These are phyloP conservation scores for Sphagnum contortum DNA, from an alignment of 225 moss, liverwort and hornwort species.

Conservation along the genomic window DNA sequence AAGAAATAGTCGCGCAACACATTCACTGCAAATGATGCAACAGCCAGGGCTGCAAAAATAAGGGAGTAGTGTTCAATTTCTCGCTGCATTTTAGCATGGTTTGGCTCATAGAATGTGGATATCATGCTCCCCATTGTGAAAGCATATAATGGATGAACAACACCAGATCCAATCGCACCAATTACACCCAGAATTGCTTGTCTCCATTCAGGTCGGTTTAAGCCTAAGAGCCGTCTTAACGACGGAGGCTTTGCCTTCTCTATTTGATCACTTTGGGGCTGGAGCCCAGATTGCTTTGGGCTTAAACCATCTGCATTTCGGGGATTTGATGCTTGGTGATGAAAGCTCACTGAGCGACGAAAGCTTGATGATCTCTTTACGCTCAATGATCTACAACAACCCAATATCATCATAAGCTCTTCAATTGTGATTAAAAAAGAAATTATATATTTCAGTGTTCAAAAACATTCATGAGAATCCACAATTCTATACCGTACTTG, in stretches of 20 bases:
- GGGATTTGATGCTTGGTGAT: constrained; percentile 4
- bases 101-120: constrained; percentile 20
- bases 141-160: constrained; percentile 30
- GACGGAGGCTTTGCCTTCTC: constrained; percentile 22
- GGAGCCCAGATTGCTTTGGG: constrained; percentile 5
- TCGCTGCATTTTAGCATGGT: constrained; percentile 23
- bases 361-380: constrained; percentile 15
- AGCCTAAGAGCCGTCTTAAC: constrained; percentile 22
- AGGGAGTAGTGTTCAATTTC: constrained; percentile 20
- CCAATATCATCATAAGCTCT: too few relatives aligned
- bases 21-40: constrained; percentile 17
- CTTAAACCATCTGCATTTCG: background rate
- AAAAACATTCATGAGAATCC: too few relatives aligned
- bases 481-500: too few relatives aligned
- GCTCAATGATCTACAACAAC: background rate
- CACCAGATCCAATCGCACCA: constrained; percentile 34
- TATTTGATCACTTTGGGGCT: constrained; percentile 13
- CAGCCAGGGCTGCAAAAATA: constrained; percentile 13
- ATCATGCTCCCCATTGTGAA: constrained; percentile 38
- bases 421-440: too few relatives aligned
- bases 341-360: constrained; percentile 21
- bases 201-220: constrained; percentile 58
- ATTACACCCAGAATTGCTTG: constrained; percentile 24
- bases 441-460: too few relatives aligned
- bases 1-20: constrained; percentile 45